These are phyloP conservation scores for Fusarium napiforme DNA, from an alignment of 2,329 filamentous ascomycete species.

Conservation along the genomic window DNA sequence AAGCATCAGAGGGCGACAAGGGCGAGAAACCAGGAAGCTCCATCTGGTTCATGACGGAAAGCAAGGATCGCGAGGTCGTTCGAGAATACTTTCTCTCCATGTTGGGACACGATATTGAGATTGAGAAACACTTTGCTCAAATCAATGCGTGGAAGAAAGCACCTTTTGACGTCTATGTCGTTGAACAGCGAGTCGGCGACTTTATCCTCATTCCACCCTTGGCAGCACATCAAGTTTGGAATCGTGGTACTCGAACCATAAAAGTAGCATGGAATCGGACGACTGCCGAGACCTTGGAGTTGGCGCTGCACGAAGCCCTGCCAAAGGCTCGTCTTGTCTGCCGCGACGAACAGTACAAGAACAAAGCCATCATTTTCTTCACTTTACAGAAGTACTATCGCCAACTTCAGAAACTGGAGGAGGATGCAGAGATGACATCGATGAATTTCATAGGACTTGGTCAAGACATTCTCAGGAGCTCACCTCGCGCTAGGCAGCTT, in stretches of 20 bases:
- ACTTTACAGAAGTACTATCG: constrained; percentile 82
- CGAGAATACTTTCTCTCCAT: constrained; percentile 94
- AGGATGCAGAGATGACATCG: constrained; percentile 57
- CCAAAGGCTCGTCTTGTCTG: constrained; percentile 91
- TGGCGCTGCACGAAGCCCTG: constrained; percentile 87
- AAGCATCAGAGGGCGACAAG: constrained; percentile 78
- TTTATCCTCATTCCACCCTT: constrained; percentile 93
- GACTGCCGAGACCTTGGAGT: constrained; percentile 87
- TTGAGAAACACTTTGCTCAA: constrained; percentile 96
- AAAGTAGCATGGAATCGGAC: constrained; percentile 99
- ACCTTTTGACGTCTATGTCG: constrained; percentile 90
- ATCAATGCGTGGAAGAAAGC: constrained; percentile 95
- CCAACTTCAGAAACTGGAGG: constrained; percentile 66
- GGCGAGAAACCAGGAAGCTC: constrained; percentile 88
- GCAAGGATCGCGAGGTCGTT: constrained; percentile 88
- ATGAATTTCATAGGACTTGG: constrained; percentile 61
- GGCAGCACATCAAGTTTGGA: constrained; percentile 98
- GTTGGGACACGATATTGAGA: constrained; percentile 94
- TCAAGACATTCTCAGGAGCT: constrained; percentile 56
- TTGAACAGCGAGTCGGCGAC: constrained; percentile 90
- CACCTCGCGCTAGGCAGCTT: constrained; percentile 71
- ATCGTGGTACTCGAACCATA: constrained; percentile 92
- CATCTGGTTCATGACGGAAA: constrained; percentile 99
- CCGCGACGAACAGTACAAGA: constrained; percentile 98
- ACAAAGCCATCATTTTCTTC: constrained; percentile 94